phyloP scores from a whole-genome alignment of 139 green algal species.

The Chlamydomonas applanata region DNA sequence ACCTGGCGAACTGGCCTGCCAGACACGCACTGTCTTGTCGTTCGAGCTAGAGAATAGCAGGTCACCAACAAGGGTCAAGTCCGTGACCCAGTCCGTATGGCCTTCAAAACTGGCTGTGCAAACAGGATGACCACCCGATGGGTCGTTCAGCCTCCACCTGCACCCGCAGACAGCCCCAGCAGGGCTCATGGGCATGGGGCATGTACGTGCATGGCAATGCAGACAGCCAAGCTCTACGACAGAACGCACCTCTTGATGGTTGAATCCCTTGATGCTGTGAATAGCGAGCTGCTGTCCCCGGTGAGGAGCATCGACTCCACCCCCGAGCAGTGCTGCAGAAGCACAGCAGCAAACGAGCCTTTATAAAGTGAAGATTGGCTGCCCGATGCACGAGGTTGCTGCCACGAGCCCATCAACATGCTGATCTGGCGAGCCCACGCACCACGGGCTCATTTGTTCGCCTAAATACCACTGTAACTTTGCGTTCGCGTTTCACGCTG shows the following conservation, averaged over 20 bases:
- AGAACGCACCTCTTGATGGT: conserved; percentile 48
- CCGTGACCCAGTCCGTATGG: conserved; percentile 75
- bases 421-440: background rate
- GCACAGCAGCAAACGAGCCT: too few species aligned
- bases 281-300: conserved; percentile 41
- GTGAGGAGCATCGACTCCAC: conserved; percentile 46
- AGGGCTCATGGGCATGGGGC: background rate
- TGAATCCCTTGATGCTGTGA: conserved; percentile 59
- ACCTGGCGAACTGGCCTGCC: conserved; percentile 21
- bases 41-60: conserved; percentile 60
- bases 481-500: too few species aligned
- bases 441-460: background rate
- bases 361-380: too few species aligned
- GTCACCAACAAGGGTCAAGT: conserved; percentile 41
- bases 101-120: conserved; percentile 53
- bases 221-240: background rate
- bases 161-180: background rate
- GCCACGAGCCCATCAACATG: background rate
- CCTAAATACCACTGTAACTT: background rate
- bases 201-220: background rate
- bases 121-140: background rate
- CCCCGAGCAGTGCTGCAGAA: conserved; percentile 54
- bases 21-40: conserved; percentile 63
- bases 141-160: conserved; percentile 18
- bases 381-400: too few species aligned